These are phyloP conservation scores for Fusarium proliferatum DNA, from an alignment of 2,329 filamentous ascomycete genomes.

Conservation along the genomic window DNA sequence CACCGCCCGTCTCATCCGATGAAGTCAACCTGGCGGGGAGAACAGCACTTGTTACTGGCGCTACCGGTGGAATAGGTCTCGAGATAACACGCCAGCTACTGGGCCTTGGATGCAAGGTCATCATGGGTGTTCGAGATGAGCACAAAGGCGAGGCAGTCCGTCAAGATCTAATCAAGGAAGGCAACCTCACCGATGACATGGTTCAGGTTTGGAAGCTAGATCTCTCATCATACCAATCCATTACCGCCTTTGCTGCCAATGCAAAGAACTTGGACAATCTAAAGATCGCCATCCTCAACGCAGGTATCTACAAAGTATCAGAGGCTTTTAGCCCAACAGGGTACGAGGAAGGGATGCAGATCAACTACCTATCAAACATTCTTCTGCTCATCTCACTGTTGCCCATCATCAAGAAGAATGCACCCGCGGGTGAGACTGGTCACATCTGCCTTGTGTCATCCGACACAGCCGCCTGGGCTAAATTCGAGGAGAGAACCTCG, in stretches of 20 bases:
- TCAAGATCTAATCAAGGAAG: fast-evolving
- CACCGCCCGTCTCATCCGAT: not conserved
- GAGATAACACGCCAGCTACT: not conserved
- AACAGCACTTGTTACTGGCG: not conserved
- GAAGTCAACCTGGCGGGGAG: not conserved
- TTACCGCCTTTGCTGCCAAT: not conserved
- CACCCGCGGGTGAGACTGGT: not conserved
- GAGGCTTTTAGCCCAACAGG: not conserved
- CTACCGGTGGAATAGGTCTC: not conserved
- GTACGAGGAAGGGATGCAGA: not conserved
- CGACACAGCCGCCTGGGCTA: not conserved
- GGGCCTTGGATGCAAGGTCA: not conserved
- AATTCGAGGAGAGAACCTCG: not conserved
- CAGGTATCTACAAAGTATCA: not conserved
- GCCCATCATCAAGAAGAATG: not conserved
- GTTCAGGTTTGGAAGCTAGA: not conserved
- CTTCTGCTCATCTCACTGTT: not conserved
- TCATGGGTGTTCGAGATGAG: not conserved
- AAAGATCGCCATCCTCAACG: not conserved
- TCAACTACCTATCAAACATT: not conserved
- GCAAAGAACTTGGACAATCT: not conserved
- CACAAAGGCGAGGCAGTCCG: not conserved
- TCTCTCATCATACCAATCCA: not conserved
- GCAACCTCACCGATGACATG: fast-evolving
- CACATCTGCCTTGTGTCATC: not conserved